These are phyloP conservation scores for Hymenoscyphus occultus DNA, from an alignment of 2,329 filamentous ascomycete species.

Conservation along the genomic window DNA sequence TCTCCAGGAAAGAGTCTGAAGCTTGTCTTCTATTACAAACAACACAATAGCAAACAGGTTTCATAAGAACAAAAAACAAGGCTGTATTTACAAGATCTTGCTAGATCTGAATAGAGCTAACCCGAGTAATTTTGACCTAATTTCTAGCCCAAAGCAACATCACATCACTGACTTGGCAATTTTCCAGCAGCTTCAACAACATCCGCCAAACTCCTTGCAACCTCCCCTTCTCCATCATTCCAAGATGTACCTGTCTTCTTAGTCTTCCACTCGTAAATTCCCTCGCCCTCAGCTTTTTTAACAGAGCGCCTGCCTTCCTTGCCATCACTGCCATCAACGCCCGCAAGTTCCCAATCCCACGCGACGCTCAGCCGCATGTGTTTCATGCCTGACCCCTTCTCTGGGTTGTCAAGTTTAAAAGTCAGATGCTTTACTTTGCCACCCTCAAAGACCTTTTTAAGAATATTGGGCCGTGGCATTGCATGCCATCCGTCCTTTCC, in stretches of 20 bases:
- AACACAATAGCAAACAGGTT: background rate
- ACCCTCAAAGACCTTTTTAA: slow-evolving; percentile 16
- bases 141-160: background rate
- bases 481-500: slow-evolving; percentile 19
- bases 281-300: slow-evolving; percentile 23
- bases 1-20: too few species aligned
- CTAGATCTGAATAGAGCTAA: background rate
- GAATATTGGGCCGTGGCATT: slow-evolving; percentile 21
- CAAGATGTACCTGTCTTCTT: slow-evolving; percentile 9
- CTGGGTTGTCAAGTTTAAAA: slow-evolving; percentile 10
- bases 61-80: background rate
- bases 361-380: slow-evolving; percentile 13
- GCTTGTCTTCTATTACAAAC: too few species aligned
- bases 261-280: slow-evolving; percentile 27
- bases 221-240: slow-evolving; percentile 21
- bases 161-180: slow-evolving; percentile 11
- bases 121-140: background rate
- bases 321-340: slow-evolving; percentile 9
- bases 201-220: slow-evolving; percentile 25
- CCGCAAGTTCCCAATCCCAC: slow-evolving; percentile 20
- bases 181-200: slow-evolving; percentile 28
- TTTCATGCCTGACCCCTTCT: background rate
- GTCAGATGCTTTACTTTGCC: slow-evolving; percentile 21
- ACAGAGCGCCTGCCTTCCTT: background rate
- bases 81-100: background rate